Percentiles rank a stretch among this genome's conserved stretches.
These are phyloP conservation scores for Coemansia sp. DNA, from an alignment of 192 early-diverging fungal species.

Conservation along the genomic window DNA sequence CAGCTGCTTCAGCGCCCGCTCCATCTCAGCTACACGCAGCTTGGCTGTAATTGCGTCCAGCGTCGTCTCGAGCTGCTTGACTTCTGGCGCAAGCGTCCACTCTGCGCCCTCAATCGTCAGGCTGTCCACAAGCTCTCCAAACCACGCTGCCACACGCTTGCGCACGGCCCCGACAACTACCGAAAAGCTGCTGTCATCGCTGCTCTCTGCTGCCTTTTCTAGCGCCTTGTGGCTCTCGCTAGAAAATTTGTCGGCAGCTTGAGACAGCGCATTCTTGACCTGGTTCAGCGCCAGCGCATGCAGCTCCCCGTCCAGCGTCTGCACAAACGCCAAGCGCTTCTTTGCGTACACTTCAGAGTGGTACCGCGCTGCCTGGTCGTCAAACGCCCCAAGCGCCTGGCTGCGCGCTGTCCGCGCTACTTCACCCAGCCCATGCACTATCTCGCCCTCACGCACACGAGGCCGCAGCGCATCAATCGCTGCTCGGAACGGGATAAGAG, in stretches of 20 bases:
- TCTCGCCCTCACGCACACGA: slow-evolving; percentile 75
- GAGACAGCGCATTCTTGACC: slow-evolving; percentile 82
- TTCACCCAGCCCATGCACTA: slow-evolving; percentile 74
- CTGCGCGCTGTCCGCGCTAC: slow-evolving; percentile 60
- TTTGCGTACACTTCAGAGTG: slow-evolving; percentile 82
- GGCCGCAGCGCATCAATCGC: slow-evolving; percentile 64
- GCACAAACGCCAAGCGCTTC: slow-evolving; percentile 80
- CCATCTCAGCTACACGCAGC: slow-evolving; percentile 44
- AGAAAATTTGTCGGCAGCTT: slow-evolving; percentile 68
- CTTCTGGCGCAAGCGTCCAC: slow-evolving; percentile 41
- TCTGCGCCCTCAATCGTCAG: slow-evolving; percentile 21
- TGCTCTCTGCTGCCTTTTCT: slow-evolving; percentile 41
- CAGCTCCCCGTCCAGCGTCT: slow-evolving; percentile 73
- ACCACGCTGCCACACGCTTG: slow-evolving; percentile 18
- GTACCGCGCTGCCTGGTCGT: slow-evolving; percentile 88
- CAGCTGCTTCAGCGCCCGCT: slow-evolving; percentile 23
- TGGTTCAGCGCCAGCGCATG: slow-evolving; percentile 82
- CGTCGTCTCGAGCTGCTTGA: slow-evolving; percentile 20
- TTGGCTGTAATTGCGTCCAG: slow-evolving; percentile 35
- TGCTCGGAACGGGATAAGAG: slow-evolving; percentile 69
- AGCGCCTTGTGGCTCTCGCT: slow-evolving; percentile 45
- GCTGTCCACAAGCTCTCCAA: slow-evolving; percentile 14
- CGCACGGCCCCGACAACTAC: slow-evolving; percentile 33
- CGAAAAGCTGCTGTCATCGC: slow-evolving; percentile 61
- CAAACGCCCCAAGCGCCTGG: slow-evolving; percentile 72